Percentiles rank a stretch among this genome's conserved stretches.
Evolutionary conservation across 2,329 filamentous ascomycete species (phyloP).

Genomic region (Calonectria multiphialidica): DNA sequence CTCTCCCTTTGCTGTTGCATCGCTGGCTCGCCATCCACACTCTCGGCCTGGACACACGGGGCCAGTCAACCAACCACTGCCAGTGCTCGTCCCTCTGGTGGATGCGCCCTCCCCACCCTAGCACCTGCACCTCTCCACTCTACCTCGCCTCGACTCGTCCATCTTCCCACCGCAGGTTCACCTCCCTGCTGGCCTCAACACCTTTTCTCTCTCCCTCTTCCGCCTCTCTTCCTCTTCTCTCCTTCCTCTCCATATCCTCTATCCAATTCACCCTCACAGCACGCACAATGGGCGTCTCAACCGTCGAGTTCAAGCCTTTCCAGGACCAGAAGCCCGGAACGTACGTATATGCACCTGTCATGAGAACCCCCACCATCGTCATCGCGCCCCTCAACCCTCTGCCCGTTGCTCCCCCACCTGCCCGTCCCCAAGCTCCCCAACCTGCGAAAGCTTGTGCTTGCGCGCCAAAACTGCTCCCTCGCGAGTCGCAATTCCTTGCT

Average conservation of each 20-base stretch:
- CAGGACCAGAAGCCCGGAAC: conserved; percentile 99
- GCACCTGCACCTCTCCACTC: conserved; percentile 24
- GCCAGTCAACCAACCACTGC: conserved; percentile 31
- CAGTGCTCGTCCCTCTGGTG: conserved; percentile 2
- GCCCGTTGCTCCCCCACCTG: background rate
- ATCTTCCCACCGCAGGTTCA: conserved; percentile 26
- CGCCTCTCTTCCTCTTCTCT: background rate
- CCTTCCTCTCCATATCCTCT: conserved; percentile 17
- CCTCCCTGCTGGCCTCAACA: conserved; percentile 15
- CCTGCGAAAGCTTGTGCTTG: background rate
- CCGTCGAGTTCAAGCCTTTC: conserved; percentile 86
- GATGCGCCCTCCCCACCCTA: conserved; percentile 9
- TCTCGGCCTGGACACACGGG: background rate
- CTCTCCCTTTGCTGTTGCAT: conserved; percentile 1
- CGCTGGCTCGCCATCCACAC: conserved; percentile 6
- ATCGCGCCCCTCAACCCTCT: conserved; percentile 35
- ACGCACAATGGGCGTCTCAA: conserved; percentile 76
- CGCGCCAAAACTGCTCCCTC: background rate
- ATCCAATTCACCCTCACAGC: conserved; percentile 8
- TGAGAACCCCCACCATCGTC: conserved; percentile 17
- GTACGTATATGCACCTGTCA: conserved; percentile 70
- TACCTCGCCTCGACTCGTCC: conserved; percentile 17
- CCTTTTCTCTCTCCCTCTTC: conserved; percentile 1
- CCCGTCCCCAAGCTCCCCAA: conserved; percentile 10
- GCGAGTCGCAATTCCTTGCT: conserved; percentile 3